phyloP scores from a whole-genome alignment of 2,329 filamentous ascomycete species.

The Penicillium hordei region DNA sequence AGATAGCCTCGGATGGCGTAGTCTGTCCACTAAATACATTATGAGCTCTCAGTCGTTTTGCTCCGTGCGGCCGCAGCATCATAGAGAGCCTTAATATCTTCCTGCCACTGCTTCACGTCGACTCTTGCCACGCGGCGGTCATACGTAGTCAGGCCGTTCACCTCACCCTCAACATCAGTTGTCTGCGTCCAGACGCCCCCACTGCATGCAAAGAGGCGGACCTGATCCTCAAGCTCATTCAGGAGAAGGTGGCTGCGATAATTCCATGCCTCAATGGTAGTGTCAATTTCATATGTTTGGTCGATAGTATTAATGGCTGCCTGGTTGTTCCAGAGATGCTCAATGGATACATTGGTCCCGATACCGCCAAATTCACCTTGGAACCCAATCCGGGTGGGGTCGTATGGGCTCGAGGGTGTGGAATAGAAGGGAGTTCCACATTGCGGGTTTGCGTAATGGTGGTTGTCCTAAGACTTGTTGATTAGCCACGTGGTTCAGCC shows the following conservation, averaged over 20 bases:
- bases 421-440: conserved; percentile 71
- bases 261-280: conserved; percentile 62
- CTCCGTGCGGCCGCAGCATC: conserved; percentile 48
- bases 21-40: background rate
- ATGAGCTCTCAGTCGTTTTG: conserved; percentile 9
- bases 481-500: background rate
- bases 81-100: conserved; percentile 61
- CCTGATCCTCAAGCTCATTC: conserved; percentile 49
- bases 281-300: conserved; percentile 66
- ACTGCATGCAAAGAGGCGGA: conserved; percentile 60
- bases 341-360: conserved; percentile 62
- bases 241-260: conserved; percentile 60
- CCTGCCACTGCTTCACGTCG: conserved; percentile 58
- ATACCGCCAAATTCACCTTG: conserved; percentile 72
- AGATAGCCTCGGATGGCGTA: background rate
- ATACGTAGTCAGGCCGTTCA: conserved; percentile 70
- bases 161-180: conserved; percentile 71
- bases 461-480: conserved; percentile 56
- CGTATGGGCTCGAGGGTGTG: conserved; percentile 55
- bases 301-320: conserved; percentile 60
- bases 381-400: conserved; percentile 61
- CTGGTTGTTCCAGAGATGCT: conserved; percentile 66
- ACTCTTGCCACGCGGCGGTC: conserved; percentile 60
- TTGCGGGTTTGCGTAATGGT: conserved; percentile 70
- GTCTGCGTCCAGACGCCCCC: conserved; percentile 73